These are phyloP conservation scores for Chamaecyparis obtusa DNA, from an alignment of 75 land plant species.

Conservation along the genomic window DNA sequence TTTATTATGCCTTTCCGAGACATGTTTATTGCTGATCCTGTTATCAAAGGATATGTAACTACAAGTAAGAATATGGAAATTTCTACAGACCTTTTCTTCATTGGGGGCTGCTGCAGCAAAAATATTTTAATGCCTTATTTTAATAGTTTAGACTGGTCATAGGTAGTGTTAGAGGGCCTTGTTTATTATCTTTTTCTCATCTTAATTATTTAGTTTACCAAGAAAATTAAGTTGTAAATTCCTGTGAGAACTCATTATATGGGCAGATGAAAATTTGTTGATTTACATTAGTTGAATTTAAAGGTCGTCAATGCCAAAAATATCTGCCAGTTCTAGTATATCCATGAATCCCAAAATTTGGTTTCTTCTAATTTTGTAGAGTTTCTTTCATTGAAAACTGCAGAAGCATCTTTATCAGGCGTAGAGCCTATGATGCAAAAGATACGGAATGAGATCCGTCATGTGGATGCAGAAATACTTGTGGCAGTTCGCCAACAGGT, in stretches of 20 bases:
- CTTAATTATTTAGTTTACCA: not conserved
- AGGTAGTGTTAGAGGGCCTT: not conserved
- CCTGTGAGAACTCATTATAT: not conserved
- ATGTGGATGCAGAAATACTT: constrained; percentile 86
- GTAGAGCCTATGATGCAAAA: constrained; percentile 98
- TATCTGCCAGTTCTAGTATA: not conserved
- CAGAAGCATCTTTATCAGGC: constrained; percentile 97
- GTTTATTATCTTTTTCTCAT: not conserved
- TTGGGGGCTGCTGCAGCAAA: not conserved
- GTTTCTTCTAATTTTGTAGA: not conserved
- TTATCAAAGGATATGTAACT: not conserved
- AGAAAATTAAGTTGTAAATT: not conserved
- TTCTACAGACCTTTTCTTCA: not conserved
- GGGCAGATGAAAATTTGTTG: not conserved
- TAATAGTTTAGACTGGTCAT: not conserved
- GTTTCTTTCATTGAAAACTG: constrained; percentile 8
- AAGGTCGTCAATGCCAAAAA: not conserved
- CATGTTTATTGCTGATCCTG: not conserved
- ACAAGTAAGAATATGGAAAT: not conserved
- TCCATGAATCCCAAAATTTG: not conserved
- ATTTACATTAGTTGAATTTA: not conserved
- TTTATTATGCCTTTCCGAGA: not conserved
- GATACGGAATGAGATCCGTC: constrained; percentile 83
- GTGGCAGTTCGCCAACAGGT: constrained; percentile 99
- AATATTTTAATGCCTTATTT: not conserved